Conservation (phyloP, 2,329 filamentous ascomycete species). For the Nemania abortiva region DNA sequence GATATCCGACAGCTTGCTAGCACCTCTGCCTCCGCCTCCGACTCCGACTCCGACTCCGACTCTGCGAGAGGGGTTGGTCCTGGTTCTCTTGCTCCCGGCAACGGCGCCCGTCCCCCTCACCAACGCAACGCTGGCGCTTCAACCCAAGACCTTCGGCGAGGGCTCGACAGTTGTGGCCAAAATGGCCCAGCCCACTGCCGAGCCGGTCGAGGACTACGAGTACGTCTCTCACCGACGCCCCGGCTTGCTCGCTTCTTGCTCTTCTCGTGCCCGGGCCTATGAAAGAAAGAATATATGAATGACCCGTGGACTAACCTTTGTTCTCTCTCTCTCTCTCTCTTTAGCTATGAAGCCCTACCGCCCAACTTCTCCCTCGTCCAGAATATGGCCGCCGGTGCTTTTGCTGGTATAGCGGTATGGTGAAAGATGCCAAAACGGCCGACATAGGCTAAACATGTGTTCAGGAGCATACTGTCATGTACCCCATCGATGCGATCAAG, state of each 20-base stretch:
- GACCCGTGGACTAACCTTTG: conserved; percentile 10
- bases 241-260: conserved; percentile 3
- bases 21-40: no score
- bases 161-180: conserved; percentile 75
- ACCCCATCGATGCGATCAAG: conserved; percentile 98
- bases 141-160: conserved; percentile 71
- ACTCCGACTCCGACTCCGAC: background rate
- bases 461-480: conserved; percentile 98
- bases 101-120: conserved; percentile 24
- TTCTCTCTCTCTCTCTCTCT: conserved; percentile 23
- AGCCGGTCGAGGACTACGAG: conserved; percentile 75
- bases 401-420: conserved; percentile 90
- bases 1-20: background rate
- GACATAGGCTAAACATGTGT: conserved; percentile 20
- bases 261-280: background rate
- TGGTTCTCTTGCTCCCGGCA: conserved; percentile 29
- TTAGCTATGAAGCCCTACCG: conserved; percentile 89
- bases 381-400: conserved; percentile 96
- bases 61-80: conserved; percentile 11
- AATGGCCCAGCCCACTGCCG: conserved; percentile 76
- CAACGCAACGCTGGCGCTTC: conserved; percentile 72
- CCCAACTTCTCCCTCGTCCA: conserved; percentile 93
- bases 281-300: background rate
- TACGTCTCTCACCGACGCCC: conserved; percentile 56
- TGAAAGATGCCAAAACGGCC: background rate